Evolutionary conservation across 768 basidiomycete genomes (phyloP).

Genomic region (Auricularia cornea): DNA sequence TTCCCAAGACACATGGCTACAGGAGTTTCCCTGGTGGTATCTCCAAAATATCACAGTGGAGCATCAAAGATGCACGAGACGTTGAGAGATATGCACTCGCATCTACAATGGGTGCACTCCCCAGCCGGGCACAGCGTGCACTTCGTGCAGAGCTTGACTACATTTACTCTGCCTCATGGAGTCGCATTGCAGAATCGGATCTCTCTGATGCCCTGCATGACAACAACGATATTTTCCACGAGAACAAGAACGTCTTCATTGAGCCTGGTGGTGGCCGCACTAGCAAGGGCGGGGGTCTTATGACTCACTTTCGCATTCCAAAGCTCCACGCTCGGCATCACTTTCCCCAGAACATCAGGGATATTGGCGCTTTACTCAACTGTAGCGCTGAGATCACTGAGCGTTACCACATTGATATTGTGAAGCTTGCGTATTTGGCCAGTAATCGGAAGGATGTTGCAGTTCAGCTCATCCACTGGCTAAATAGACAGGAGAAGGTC

Average conservation of each 20-base stretch:
- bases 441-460: conserved; percentile 9
- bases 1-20: conserved; percentile 25
- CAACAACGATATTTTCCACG: background rate
- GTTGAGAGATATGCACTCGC: conserved; percentile 23
- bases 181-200: background rate
- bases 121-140: background rate
- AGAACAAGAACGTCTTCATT: conserved; percentile 2
- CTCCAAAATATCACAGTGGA: conserved; percentile 32
- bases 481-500: conserved; percentile 5
- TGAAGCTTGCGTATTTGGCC: conserved; percentile 9
- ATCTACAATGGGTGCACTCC: conserved; percentile 9
- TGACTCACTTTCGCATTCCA: conserved; percentile 11
- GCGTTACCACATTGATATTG: conserved; percentile 9
- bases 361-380: conserved; percentile 7
- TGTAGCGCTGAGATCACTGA: conserved; percentile 13
- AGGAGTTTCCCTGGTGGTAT: conserved; percentile 38
- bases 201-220: background rate
- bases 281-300: background rate
- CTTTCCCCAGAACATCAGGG: conserved; percentile 1
- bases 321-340: conserved; percentile 11
- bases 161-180: background rate
- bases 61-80: conserved; percentile 33
- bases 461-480: conserved; percentile 7
- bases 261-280: background rate
- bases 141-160: conserved; percentile 2